A percentile compares a stretch with the other conserved stretches of the same genome.
Evolutionary conservation across 495 filamentous ascomycete genomes (phyloP).

Genomic region (Penicillium waksmanii): DNA sequence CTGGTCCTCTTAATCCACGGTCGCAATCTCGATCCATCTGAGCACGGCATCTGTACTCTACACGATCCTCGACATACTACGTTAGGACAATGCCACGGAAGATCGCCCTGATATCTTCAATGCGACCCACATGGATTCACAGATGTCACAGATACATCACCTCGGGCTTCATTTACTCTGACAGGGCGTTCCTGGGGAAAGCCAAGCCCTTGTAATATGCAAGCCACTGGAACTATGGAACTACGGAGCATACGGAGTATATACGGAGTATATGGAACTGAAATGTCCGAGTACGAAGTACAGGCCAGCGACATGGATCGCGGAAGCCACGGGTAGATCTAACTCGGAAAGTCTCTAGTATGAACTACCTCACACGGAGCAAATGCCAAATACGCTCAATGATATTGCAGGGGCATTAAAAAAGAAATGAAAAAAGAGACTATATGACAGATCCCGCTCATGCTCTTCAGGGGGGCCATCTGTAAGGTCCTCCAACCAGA

Average conservation of each 20-base stretch:
- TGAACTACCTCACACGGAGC: slow-evolving; percentile 9
- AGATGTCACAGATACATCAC: slow-evolving; percentile 19
- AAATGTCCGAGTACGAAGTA: background rate
- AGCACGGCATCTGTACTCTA: background rate
- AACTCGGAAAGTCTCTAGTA: background rate
- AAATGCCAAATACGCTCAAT: slow-evolving; percentile 8
- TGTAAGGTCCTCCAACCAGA: slow-evolving; percentile 8
- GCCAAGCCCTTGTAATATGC: background rate
- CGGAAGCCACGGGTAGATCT: background rate
- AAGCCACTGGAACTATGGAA: background rate
- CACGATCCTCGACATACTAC: slow-evolving; percentile 7
- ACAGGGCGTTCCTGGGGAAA: background rate
- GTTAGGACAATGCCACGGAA: slow-evolving; percentile 5
- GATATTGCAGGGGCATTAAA: slow-evolving; percentile 1
- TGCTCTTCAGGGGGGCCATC: background rate
- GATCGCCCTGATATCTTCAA: slow-evolving; percentile 13
- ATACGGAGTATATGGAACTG: background rate
- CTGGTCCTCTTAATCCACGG: background rate
- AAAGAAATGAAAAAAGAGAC: slow-evolving; percentile 8
- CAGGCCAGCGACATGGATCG: slow-evolving; percentile 1
- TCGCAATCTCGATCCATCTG: slow-evolving; percentile 6
- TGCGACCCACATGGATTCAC: slow-evolving; percentile 19
- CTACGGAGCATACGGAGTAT: background rate
- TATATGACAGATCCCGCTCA: slow-evolving; percentile 14
- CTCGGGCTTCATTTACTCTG: slow-evolving; percentile 17